phyloP scores from a whole-genome alignment of 345 rosid species.

The Salix dunnii region DNA sequence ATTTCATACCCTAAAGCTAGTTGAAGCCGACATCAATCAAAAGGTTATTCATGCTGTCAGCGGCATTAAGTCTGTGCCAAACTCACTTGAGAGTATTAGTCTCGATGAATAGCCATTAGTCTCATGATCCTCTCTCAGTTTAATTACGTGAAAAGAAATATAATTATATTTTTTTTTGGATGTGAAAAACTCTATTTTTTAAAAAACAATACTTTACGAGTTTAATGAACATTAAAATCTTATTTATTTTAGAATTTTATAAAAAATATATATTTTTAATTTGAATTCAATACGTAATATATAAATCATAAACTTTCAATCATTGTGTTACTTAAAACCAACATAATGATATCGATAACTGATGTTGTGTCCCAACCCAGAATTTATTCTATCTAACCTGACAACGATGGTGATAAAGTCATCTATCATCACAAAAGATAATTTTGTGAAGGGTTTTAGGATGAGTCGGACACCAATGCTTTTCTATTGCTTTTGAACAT shows the following conservation, averaged over 20 bases:
- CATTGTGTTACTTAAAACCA: too few relatives aligned
- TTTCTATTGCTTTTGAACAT: too few relatives aligned
- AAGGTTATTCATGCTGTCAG: neutral
- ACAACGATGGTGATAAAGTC: neutral
- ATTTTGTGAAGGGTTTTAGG: neutral
- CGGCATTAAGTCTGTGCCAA: neutral
- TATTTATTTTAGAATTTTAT: too few relatives aligned
- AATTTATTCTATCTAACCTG: neutral
- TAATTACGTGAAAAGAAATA: neutral
- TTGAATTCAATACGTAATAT: too few relatives aligned
- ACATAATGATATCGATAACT: neutral
- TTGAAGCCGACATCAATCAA: neutral
- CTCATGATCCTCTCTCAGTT: neutral
- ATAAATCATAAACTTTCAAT: too few relatives aligned
- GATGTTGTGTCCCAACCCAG: neutral
- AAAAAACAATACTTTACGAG: too few relatives aligned
- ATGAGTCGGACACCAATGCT: too few relatives aligned
- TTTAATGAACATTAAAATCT: too few relatives aligned
- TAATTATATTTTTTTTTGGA: neutral
- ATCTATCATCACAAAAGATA: neutral
- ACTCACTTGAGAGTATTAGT: neutral
- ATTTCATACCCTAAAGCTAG: neutral
- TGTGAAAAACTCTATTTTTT: too few relatives aligned
- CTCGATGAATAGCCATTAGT: neutral
- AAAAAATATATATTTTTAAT: too few relatives aligned